Evolutionary conservation across 176 grass and related monocot species (phyloP).

Genomic region (Cenchrus americanus): DNA sequence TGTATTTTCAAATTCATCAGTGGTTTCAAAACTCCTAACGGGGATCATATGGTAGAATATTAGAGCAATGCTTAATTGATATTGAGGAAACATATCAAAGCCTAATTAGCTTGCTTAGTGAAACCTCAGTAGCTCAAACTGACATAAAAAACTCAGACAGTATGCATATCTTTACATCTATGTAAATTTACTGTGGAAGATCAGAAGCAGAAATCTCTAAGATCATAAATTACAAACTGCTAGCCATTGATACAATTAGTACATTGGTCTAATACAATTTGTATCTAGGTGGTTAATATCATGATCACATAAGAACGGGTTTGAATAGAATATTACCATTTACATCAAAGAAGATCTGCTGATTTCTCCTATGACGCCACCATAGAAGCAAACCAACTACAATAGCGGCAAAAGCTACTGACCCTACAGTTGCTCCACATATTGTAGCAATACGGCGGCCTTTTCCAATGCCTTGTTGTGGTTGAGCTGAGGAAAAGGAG

Average conservation of each 20-base stretch:
- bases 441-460: constrained; percentile 64
- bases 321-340: constrained; percentile 61
- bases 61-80: background rate
- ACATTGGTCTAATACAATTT: background rate
- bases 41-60: constrained; percentile 25
- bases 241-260: background rate
- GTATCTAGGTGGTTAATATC: background rate
- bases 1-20: constrained; percentile 4
- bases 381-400: constrained; percentile 67
- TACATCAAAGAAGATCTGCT: constrained; percentile 96
- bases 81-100: background rate
- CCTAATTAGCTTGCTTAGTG: background rate
- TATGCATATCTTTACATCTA: background rate
- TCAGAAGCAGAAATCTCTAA: background rate
- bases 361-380: constrained; percentile 81
- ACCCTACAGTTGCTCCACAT: constrained; percentile 73
- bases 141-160: background rate
- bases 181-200: background rate
- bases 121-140: constrained; percentile 8
- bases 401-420: constrained; percentile 47
- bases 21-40: background rate
- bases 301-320: background rate
- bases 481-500: constrained; percentile 71
- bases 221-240: background rate
- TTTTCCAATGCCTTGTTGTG: constrained; percentile 60